Percentiles rank a stretch among this genome's conserved stretches.
Evolutionary conservation across 495 filamentous ascomycete species (phyloP).

Genomic region (Trichoderma reesei): DNA sequence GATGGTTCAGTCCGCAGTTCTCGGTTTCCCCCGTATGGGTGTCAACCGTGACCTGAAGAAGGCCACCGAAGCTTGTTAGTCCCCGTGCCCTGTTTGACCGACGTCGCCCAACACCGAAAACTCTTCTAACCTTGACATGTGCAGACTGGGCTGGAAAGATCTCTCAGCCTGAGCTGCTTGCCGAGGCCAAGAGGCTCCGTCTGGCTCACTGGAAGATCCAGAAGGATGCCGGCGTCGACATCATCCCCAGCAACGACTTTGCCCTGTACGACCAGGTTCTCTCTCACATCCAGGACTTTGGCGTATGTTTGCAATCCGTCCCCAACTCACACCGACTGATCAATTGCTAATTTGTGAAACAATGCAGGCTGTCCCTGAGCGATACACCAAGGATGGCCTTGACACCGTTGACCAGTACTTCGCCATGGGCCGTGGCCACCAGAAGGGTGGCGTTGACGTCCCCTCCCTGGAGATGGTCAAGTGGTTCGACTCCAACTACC

Average conservation of each 20-base stretch:
- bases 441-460: constrained; percentile 87
- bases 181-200: constrained; percentile 93
- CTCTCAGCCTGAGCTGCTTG: constrained; percentile 74
- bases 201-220: constrained; percentile 98
- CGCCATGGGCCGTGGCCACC: constrained; percentile 97
- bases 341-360: not conserved
- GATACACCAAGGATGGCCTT: constrained; percentile 79
- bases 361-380: constrained; percentile 74
- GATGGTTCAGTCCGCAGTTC: constrained; percentile 64
- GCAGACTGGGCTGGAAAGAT: constrained; percentile 86
- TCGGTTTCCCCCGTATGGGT: constrained; percentile 67
- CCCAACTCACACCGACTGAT: constrained; percentile 2
- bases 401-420: constrained; percentile 92
- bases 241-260: constrained; percentile 99
- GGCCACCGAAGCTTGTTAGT: constrained; percentile 75
- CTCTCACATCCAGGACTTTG: constrained; percentile 97
- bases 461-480: constrained; percentile 97
- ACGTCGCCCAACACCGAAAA: not conserved
- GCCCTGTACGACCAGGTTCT: constrained; percentile 98
- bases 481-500: constrained; percentile 99
- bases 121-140: constrained; percentile 13
- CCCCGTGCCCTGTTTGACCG: not conserved
- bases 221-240: constrained; percentile 91
- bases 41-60: constrained; percentile 98
- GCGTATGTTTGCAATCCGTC: constrained; percentile 46